Percentiles rank a stretch among this genome's conserved stretches.
phyloP scores from a whole-genome alignment of 1,139 yeast genomes.

The Hansenula anomala region DNA sequence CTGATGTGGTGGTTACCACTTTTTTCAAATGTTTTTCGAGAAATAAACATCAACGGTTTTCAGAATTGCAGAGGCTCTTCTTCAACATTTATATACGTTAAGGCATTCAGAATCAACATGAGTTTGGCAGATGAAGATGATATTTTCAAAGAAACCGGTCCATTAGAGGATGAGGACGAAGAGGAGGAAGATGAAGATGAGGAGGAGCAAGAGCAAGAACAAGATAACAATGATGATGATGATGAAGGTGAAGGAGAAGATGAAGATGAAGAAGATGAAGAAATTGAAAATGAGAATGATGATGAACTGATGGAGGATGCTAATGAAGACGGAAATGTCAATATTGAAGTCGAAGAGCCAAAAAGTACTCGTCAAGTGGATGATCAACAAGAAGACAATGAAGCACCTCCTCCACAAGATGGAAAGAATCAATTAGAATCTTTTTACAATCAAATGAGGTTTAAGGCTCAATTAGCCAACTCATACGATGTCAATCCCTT shows the following conservation, averaged over 20 bases:
- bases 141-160: constrained; percentile 27
- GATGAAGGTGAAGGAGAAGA: constrained; percentile 6
- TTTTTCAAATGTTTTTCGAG: too few relatives aligned
- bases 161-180: constrained; percentile 24
- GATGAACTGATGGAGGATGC: constrained; percentile 17
- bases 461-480: constrained; percentile 41
- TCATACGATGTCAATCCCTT: constrained; percentile 59
- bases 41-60: too few relatives aligned
- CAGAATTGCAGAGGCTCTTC: too few relatives aligned
- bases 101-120: too few relatives aligned
- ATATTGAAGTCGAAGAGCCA: constrained; percentile 3
- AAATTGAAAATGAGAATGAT: constrained; percentile 9
- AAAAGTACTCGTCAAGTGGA: constrained; percentile 15
- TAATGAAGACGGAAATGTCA: constrained; percentile 8
- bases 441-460: constrained; percentile 36
- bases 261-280: constrained; percentile 13
- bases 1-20: too few relatives aligned
- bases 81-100: too few relatives aligned
- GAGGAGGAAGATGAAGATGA: constrained; percentile 27
- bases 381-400: constrained; percentile 20
- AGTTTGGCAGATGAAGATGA: constrained; percentile 27
- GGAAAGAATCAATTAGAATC: constrained; percentile 20
- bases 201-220: constrained; percentile 27
- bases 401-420: constrained; percentile 12
- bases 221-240: constrained; percentile 7